Evolutionary conservation across 148 eudicot species (phyloP).

Genomic region (Dianthus caryophyllus): DNA sequence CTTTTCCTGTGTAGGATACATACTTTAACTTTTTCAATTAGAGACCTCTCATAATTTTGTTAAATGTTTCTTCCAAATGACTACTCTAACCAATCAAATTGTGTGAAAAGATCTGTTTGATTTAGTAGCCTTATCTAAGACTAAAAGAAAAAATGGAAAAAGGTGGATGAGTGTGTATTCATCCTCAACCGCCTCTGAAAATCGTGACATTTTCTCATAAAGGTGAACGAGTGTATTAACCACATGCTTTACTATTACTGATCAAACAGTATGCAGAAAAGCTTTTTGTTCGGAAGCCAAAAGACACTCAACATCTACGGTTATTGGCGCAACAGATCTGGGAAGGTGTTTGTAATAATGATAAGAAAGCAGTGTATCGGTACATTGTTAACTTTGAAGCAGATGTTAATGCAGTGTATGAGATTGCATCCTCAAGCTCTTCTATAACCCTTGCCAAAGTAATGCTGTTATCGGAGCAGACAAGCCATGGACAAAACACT

Average conservation of each 20-base stretch:
- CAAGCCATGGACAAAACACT: constrained; percentile 42
- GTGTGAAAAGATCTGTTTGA: too few species aligned
- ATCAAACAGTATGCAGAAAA: constrained; percentile 76
- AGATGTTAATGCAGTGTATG: constrained; percentile 68
- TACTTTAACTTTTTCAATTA: too few species aligned
- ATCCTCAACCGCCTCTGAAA: too few species aligned
- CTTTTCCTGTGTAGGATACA: too few species aligned
- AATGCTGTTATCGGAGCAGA: constrained; percentile 77
- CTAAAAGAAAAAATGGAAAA: too few species aligned
- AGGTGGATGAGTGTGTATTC: too few species aligned
- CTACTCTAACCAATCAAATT: too few species aligned
- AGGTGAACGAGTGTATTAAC: not conserved
- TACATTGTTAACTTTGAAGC: constrained; percentile 68
- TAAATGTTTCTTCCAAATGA: too few species aligned
- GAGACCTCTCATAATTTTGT: too few species aligned
- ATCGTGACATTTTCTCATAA: too few species aligned
- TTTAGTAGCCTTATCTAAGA: too few species aligned
- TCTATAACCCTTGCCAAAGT: constrained; percentile 83
- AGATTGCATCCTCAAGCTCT: constrained; percentile 41
- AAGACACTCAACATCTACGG: constrained; percentile 47
- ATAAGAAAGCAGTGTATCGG: constrained; percentile 79
- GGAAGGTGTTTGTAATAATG: constrained; percentile 88
- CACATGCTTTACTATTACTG: constrained; percentile 9
- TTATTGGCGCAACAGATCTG: constrained; percentile 68
- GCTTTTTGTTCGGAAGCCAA: constrained; percentile 66